Base-by-base conservation (phyloP, 768 basidiomycete species). In the Gautieria morchelliformis region DNA sequence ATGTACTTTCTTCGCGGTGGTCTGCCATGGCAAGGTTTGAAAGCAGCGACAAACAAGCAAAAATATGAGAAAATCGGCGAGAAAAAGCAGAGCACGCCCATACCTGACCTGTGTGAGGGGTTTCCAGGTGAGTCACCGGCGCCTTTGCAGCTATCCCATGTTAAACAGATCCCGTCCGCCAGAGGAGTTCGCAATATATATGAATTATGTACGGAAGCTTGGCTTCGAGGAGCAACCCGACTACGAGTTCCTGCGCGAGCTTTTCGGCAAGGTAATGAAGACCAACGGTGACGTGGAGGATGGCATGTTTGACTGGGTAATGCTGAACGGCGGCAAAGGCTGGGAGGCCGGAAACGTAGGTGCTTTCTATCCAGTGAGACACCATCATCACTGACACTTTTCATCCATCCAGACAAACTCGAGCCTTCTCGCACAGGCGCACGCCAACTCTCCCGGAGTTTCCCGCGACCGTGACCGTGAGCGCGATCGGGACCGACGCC, bases 41-140 rank as follows among this genome's bases (percentile, higher is more conserved):
- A 94, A 66, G 96, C 95, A 20, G 93, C 93, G 9, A 99, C 95
- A 1, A 98, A 99, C 78, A 98, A 98, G 75, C 95, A 98, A 71
- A 98, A 98, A 75, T 99, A 99, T 69, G 96, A 99, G 73, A 98
- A 98, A 77, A 99, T 99, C 63, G 96, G 95, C 49, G 96, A 96
- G 75, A 98, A 97, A 80, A 99, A 93, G 74, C 95, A 98, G 71
- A 87, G 82, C 8, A 96, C 95, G 15, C 78, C 82, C 7, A 97
- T 99, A 64, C 76, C 81, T 24, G 95, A 99, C 69, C 74, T 99
- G 35, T 95, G 93, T 64, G 95, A 99, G 67, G 93, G 94, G 33
- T 97, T 95, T 75, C 95, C 96, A 61, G 93, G 89, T 93, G 61
- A 66, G 80, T 73, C 40, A 53, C 22, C 30, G 59, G 37, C 22